Conservation (phyloP, 352 stramenopile genomes). For the Phytophthora syringae region DNA sequence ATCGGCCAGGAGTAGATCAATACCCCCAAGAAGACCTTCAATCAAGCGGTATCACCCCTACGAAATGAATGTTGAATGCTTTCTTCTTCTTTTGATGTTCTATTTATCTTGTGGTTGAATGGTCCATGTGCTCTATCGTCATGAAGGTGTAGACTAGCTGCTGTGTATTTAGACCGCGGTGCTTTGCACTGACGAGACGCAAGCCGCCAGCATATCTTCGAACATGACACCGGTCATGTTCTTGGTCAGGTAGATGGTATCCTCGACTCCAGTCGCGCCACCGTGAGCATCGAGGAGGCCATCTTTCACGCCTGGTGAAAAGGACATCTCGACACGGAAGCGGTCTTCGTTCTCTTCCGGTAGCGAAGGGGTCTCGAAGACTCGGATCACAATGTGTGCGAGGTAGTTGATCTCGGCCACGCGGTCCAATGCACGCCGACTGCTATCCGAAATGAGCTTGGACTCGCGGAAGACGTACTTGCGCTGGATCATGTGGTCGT, state of each 20-base stretch:
- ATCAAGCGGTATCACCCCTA: too few relatives aligned
- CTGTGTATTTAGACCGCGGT: constrained; percentile 24
- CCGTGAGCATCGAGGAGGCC: constrained; percentile 24
- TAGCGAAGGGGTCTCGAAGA: constrained; percentile 96
- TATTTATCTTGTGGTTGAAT: neutral
- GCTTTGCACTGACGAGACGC: constrained; percentile 78
- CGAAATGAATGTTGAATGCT: too few relatives aligned
- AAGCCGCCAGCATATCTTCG: constrained; percentile 88
- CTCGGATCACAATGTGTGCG: constrained; percentile 98
- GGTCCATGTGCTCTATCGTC: constrained; percentile 26
- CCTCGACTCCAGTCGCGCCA: constrained; percentile 48
- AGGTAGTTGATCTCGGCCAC: constrained; percentile 98
- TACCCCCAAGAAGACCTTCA: neutral
- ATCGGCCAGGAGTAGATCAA: constrained; percentile 76
- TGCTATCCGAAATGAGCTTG: constrained; percentile 82
- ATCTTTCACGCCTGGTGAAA: constrained; percentile 76
- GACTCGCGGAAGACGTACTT: constrained; percentile 86
- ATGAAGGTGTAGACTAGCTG: constrained; percentile 13
- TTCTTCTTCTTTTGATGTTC: constrained; percentile 9
- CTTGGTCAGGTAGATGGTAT: constrained; percentile 85
- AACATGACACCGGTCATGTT: constrained; percentile 91
- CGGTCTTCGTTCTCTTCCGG: constrained; percentile 85
- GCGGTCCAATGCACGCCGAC: constrained; percentile 77
- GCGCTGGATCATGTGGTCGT: constrained; percentile 75
- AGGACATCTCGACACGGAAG: constrained; percentile 88